Evolutionary conservation across 331 rosid genomes (phyloP).

Genomic region (Rosa hybrid): DNA sequence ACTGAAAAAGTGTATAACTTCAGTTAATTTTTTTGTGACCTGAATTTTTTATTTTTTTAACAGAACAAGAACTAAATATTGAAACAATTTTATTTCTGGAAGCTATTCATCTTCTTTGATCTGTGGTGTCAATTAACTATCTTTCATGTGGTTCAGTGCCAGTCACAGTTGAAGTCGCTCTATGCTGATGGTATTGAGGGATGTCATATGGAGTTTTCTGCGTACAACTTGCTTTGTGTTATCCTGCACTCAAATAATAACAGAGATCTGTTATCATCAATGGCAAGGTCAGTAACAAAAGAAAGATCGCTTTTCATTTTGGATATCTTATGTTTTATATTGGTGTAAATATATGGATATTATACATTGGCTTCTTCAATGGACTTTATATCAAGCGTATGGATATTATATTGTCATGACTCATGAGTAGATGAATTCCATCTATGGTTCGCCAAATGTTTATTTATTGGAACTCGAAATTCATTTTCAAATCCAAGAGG

Average conservation of each 20-base stretch:
- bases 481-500: background rate
- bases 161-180: conserved; percentile 77
- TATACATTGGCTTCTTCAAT: background rate
- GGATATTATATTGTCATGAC: background rate
- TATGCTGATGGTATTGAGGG: conserved; percentile 94
- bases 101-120: background rate
- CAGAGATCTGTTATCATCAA: conserved; percentile 82
- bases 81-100: background rate
- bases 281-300: conserved; percentile 69
- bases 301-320: background rate
- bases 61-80: background rate
- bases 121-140: conserved; percentile 15
- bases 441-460: background rate
- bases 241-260: conserved; percentile 86
- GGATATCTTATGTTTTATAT: background rate
- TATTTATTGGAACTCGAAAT: background rate
- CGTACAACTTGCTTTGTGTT: conserved; percentile 91
- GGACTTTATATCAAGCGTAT: background rate
- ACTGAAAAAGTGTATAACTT: background rate
- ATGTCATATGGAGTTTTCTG: conserved; percentile 91
- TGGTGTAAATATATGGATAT: background rate
- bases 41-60: background rate
- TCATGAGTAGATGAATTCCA: background rate
- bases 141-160: conserved; percentile 71
- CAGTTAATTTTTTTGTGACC: background rate